phyloP scores from a whole-genome alignment of 2,329 filamentous ascomycete species.

The Sporothrix pseudoabietina region DNA sequence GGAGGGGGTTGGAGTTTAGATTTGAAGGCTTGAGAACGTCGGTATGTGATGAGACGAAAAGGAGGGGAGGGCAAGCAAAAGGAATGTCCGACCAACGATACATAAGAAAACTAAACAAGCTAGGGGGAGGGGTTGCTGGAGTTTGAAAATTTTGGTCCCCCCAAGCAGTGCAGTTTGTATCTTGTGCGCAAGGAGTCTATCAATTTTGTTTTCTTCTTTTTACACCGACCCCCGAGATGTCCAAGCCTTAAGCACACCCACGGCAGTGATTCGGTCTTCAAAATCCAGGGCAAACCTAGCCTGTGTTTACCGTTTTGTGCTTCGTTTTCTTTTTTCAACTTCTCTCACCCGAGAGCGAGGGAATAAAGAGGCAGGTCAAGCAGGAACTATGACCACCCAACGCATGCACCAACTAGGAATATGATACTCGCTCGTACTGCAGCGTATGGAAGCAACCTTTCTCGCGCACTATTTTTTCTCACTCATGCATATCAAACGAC shows the following conservation, averaged over 20 bases:
- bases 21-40: background rate
- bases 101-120: background rate
- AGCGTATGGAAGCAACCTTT: background rate
- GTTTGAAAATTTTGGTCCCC: background rate
- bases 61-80: background rate
- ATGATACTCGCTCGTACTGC: background rate
- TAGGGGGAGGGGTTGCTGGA: conserved; percentile 11
- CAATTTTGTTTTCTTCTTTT: background rate
- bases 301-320: background rate
- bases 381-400: conserved; percentile 4
- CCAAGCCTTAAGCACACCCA: background rate
- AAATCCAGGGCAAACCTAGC: background rate
- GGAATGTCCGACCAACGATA: background rate
- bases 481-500: background rate
- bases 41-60: conserved; percentile 1
- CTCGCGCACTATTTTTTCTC: background rate
- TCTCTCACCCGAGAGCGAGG: background rate
- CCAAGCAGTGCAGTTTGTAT: no score
- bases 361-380: background rate
- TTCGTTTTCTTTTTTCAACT: background rate
- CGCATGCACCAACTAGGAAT: background rate
- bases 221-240: background rate
- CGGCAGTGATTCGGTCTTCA: background rate
- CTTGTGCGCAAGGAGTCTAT: background rate
- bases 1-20: background rate